Base-by-base conservation (phyloP, 192 early-diverging fungal genomes). In the Backusella mclennaniae region DNA sequence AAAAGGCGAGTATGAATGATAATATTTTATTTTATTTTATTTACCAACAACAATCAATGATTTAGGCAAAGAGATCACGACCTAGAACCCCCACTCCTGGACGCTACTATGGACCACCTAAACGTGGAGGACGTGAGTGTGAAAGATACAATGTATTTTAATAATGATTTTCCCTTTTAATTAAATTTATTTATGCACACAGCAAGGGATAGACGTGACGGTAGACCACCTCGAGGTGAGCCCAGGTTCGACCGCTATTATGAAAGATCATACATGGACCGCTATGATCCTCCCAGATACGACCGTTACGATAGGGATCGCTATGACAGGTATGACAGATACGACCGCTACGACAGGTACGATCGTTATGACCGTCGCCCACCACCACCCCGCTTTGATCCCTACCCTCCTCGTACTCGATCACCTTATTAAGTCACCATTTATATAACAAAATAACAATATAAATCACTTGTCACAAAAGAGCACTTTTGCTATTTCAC, bases 71-170 rank as follows among this genome's bases (percentile, higher is more conserved):
- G 71, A 85, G 93, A 52, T 79, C 83, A 49, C 77, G 89, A 63
- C 87, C 93, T 6, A 84, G 93, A 69, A 91, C 92, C 31, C 93
- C 93, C 36, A 95, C 93, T 59, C 93, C 93, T 63, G 93, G 93
- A 17, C 88, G 87, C 29, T 95, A 95, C 84, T 87, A 88, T 79
- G 93, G 93, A 26, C 92, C 93, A 42, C 91, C 92, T 66, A 92
- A 92, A 71, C 80, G 91, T 67, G 80, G 85, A 70, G 82, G 75
- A 72, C 63, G 71, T 70, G 67, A 73, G 56, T 73, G 8, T 5
- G 33, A 39, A 39, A 12, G 38, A 39, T 11, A 12, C 11, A 11
- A 12, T 8, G 9, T 39, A 39, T 39, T 12, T 39, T 39, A 39
- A 11, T 39, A 12, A 39, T 63, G 36, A 29, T 46, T 29, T 52